Base-by-base conservation (phyloP, 805 yeast genomes). In the Lipomyces sp. region DNA sequence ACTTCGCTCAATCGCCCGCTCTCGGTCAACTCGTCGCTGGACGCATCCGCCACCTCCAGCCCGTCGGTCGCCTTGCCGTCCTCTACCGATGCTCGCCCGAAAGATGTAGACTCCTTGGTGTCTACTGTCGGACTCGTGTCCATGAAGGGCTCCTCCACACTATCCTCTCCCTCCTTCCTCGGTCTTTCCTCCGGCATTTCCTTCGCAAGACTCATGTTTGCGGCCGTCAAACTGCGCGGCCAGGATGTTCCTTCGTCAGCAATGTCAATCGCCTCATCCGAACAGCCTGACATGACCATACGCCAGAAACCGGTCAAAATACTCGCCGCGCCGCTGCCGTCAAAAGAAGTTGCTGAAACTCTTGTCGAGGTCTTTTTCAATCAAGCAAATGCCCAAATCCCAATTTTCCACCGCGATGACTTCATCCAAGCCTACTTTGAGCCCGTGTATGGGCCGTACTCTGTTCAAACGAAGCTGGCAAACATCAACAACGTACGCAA, bases 331-430 rank as follows among this genome's bases (percentile, higher is more conserved):
- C 63, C 76, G 10, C 69, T 90, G 21, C 93, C 95, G 1, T 76
- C 85, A 0, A 86, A 86, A 60, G 70, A 73, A 21, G 76, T 80
- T 29, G 96, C 96, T 0, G 80, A 84, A 61, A 72, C 74, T 44
- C 74, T 85, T 39, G 62, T 88, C 7, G 74, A 80, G 33, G 72
- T 79, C 1, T 88, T 77, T 65, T 90, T 90, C 63, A 79, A 84
- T 19, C 89, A 84, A 61, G 79, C 90, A 14, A 89, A 90, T 64
- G 74, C 95, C 1, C 96, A 88, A 65, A 66, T 86, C 24, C 96
- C 97, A 0, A 74, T 90, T 3, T 68, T 89, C 42, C 96, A 90
- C 65, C 75, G 96, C 28, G 95, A 87, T 61, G 79, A 77, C 58
- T 89, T 88, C 61, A 66, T 90, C 38, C 70, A 71, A 41, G 70